Evolutionary conservation across 805 yeast genomes (phyloP).

Genomic region (Candida sithepensis): DNA sequence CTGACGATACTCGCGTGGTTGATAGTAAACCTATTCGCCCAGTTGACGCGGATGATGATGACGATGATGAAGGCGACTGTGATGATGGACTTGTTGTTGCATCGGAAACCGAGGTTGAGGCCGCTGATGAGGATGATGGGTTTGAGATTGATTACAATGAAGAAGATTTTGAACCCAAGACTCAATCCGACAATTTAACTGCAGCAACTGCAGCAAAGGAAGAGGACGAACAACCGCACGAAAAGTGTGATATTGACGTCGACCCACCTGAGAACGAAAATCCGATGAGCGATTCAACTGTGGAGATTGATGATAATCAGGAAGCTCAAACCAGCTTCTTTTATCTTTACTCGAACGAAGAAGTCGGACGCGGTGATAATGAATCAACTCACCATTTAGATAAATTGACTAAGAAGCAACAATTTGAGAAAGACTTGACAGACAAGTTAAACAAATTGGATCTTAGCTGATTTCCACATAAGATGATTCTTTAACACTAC

Average conservation of each 20-base stretch:
- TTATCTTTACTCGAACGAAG: constrained; percentile 44
- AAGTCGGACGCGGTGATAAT: constrained; percentile 11
- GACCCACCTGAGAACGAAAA: background rate
- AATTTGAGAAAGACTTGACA: constrained; percentile 8
- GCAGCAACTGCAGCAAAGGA: background rate
- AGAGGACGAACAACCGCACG: no score
- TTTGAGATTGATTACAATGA: constrained; percentile 34
- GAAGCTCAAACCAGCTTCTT: constrained; percentile 50
- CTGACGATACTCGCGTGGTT: no score
- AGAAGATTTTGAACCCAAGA: constrained; percentile 5
- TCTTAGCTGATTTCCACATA: background rate
- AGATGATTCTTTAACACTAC: no score
- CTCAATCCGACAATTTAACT: background rate
- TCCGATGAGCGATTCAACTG: constrained; percentile 35
- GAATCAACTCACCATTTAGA: constrained; percentile 5
- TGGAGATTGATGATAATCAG: constrained; percentile 46
- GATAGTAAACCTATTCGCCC: no score
- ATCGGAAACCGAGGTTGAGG: no score
- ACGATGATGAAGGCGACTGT: constrained; percentile 6
- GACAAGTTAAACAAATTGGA: constrained; percentile 6
- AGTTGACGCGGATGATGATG: background rate
- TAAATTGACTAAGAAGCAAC: constrained; percentile 4
- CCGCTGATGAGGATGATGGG: constrained; percentile 14
- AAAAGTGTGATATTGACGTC: background rate
- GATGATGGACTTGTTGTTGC: background rate